These are phyloP conservation scores for Cryptococcus depauperatus DNA, from an alignment of 1,284 basidiomycete species.

Conservation along the genomic window DNA sequence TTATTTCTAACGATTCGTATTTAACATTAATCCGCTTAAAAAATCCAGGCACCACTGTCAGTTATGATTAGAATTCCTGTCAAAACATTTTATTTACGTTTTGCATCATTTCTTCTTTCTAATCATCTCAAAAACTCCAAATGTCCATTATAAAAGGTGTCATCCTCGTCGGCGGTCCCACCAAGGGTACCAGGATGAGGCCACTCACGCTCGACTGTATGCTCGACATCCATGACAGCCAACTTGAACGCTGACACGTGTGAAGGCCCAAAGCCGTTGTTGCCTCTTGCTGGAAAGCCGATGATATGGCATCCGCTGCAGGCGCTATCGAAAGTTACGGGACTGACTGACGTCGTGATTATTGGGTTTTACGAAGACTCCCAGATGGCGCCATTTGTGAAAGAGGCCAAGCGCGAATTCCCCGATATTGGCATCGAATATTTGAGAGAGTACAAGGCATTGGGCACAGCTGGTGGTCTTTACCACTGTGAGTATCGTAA, in stretches of 20 bases:
- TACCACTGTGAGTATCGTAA: conserved; percentile 37
- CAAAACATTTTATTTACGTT: too few species aligned
- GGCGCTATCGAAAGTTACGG: conserved; percentile 47
- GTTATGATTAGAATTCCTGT: too few species aligned
- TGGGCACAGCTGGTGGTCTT: conserved; percentile 49
- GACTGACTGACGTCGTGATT: conserved; percentile 48
- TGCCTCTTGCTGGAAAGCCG: conserved; percentile 48
- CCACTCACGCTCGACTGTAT: conserved; percentile 48
- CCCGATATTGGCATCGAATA: conserved; percentile 48
- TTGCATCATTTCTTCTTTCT: conserved; percentile 3
- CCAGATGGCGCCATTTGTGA: conserved; percentile 47
- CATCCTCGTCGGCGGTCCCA: conserved; percentile 43
- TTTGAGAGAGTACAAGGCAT: conserved; percentile 48
- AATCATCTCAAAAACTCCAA: conserved; percentile 1
- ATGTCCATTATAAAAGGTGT: conserved; percentile 43
- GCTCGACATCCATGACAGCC: conserved; percentile 6
- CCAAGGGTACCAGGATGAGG: conserved; percentile 48
- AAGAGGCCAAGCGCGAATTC: conserved; percentile 48
- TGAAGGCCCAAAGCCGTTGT: conserved; percentile 46
- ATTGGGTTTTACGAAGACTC: conserved; percentile 51
- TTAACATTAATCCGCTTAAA: too few species aligned
- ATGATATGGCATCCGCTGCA: conserved; percentile 51
- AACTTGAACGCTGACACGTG: background rate
- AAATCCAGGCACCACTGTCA: too few species aligned
- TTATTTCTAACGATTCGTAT: too few species aligned